Evolutionary conservation across 2,329 filamentous ascomycete species (phyloP).

Genomic region (Xylaria sp.): DNA sequence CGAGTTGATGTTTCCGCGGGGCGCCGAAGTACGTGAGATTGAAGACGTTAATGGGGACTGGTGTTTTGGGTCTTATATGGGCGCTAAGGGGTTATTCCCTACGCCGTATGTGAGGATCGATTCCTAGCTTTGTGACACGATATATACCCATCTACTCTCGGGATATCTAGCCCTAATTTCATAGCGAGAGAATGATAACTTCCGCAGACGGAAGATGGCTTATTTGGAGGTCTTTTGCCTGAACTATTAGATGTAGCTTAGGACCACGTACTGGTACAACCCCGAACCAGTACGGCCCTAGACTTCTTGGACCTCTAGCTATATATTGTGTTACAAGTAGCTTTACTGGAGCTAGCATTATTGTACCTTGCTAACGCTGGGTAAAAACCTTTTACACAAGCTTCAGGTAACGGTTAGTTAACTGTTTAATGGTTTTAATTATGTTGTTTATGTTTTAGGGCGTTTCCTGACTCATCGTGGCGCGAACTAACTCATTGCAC

Average conservation of each 20-base stretch:
- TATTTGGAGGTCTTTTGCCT: not conserved
- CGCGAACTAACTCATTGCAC: not conserved
- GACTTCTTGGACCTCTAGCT: too few species aligned
- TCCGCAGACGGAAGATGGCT: not conserved
- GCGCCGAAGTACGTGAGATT: slow-evolving; percentile 83
- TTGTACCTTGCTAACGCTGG: too few species aligned
- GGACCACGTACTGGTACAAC: too few species aligned
- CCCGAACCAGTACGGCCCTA: too few species aligned
- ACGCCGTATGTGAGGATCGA: slow-evolving; percentile 73
- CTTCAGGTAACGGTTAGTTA: too few species aligned
- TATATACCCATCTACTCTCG: not conserved
- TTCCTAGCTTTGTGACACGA: slow-evolving; percentile 15
- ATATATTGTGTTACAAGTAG: too few species aligned
- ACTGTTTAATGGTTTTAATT: too few species aligned
- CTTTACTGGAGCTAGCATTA: too few species aligned
- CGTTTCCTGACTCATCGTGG: too few species aligned
- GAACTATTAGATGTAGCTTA: not conserved
- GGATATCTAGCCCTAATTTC: not conserved
- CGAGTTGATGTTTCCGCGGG: slow-evolving; percentile 84
- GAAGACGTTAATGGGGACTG: slow-evolving; percentile 92
- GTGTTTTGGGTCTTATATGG: slow-evolving; percentile 89
- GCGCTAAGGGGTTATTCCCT: slow-evolving; percentile 81
- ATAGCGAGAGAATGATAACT: not conserved
- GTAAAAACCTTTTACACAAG: too few species aligned
- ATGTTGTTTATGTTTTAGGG: too few species aligned